Percentiles rank a stretch among this genome's conserved stretches.
Conservation (phyloP, 1,139 yeast genomes). For the Arxiozyma slooffiae region DNA sequence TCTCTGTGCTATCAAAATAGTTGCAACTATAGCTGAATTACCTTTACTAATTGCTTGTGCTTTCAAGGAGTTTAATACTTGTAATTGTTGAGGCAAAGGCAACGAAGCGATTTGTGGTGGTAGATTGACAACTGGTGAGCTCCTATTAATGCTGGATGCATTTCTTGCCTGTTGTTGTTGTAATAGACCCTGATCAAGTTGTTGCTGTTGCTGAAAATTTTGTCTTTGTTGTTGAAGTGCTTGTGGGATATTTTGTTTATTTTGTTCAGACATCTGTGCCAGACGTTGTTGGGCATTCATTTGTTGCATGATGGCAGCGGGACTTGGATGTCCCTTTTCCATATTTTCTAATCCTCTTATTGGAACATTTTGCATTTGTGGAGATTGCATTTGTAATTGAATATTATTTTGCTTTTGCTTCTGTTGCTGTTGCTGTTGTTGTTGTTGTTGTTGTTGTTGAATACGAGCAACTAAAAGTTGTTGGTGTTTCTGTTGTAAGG, state of each 20-base stretch:
- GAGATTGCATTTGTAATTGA: slow-evolving; percentile 8
- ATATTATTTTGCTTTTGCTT: neutral
- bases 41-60: slow-evolving; percentile 29
- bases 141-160: neutral
- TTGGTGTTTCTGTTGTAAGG: slow-evolving; percentile 25
- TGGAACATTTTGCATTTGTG: slow-evolving; percentile 9
- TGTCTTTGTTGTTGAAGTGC: slow-evolving; percentile 2
- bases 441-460: slow-evolving; percentile 11
- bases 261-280: slow-evolving; percentile 5
- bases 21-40: slow-evolving; percentile 27
- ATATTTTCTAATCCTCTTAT: slow-evolving; percentile 2
- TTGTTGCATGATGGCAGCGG: slow-evolving; percentile 27
- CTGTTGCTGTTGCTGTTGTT: slow-evolving; percentile 5
- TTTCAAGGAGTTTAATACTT: slow-evolving; percentile 24
- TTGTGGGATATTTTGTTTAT: slow-evolving; percentile 1
- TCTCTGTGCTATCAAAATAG: slow-evolving; percentile 36
- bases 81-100: slow-evolving; percentile 29
- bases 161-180: neutral
- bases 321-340: slow-evolving; percentile 2
- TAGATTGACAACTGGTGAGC: slow-evolving; percentile 17
- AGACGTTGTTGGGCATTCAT: slow-evolving; percentile 37
- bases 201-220: slow-evolving; percentile 31
- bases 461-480: slow-evolving; percentile 12
- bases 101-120: slow-evolving; percentile 30
- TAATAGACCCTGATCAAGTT: slow-evolving; percentile 3